Conservation (phyloP, 2,329 filamentous ascomycete species). For the Claviceps sp. region DNA sequence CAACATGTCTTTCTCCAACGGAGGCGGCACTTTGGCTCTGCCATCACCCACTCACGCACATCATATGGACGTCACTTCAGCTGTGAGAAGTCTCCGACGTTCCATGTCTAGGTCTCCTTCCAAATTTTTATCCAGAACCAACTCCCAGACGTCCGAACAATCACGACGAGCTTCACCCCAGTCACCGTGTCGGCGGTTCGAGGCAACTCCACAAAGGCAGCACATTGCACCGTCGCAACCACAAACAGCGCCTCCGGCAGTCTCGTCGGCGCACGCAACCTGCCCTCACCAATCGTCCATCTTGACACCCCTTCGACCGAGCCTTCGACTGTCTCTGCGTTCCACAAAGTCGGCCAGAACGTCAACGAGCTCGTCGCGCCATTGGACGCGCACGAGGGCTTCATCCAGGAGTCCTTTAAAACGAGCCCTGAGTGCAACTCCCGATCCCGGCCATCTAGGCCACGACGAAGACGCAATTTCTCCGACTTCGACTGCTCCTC, state of each 20-base stretch:
- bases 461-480: constrained; percentile 31
- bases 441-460: constrained; percentile 55
- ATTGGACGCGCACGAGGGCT: constrained; percentile 48
- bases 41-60: constrained; percentile 75
- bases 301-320: constrained; percentile 52
- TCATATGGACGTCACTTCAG: constrained; percentile 69
- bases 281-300: constrained; percentile 32
- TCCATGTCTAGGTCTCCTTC: constrained; percentile 91
- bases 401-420: constrained; percentile 74
- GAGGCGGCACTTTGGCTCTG: constrained; percentile 67
- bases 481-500: constrained; percentile 13
- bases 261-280: constrained; percentile 15
- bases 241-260: constrained; percentile 22
- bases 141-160: constrained; percentile 32
- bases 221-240: constrained; percentile 18
- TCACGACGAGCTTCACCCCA: constrained; percentile 35
- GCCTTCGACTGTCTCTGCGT: constrained; percentile 51
- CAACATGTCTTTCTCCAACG: constrained; percentile 44
- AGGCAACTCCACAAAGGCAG: constrained; percentile 23
- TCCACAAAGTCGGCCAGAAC: constrained; percentile 48
- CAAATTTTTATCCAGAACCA: constrained; percentile 53
- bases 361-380: constrained; percentile 33
- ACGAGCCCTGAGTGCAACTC: constrained; percentile 56
- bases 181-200: constrained; percentile 35
- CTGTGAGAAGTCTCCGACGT: constrained; percentile 70